These are phyloP conservation scores for Lophiostoma macrostomum DNA, from an alignment of 495 filamentous ascomycete species.

Conservation along the genomic window DNA sequence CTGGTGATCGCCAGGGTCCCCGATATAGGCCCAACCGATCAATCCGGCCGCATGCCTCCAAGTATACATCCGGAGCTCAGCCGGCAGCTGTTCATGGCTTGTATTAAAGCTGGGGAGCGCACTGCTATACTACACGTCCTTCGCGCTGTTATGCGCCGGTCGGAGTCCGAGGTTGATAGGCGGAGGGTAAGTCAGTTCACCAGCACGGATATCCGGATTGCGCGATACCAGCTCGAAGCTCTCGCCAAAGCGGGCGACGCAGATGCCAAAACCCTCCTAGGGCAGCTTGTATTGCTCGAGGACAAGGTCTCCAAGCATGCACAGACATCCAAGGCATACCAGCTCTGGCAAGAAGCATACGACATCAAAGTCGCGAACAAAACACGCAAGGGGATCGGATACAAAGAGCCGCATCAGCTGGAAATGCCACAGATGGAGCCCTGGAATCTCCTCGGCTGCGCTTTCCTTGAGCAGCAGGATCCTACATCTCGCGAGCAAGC, in stretches of 20 bases:
- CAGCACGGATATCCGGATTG: neutral
- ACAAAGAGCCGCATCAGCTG: too few relatives aligned
- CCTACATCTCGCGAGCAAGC: conserved; percentile 6
- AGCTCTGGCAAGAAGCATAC: too few relatives aligned
- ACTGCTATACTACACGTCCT: conserved; percentile 8
- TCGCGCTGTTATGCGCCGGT: neutral
- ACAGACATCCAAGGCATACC: too few relatives aligned
- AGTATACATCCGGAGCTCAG: conserved; percentile 5
- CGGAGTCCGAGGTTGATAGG: neutral
- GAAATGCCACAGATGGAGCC: too few relatives aligned
- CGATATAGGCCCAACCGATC: conserved; percentile 7
- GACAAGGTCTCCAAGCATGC: too few relatives aligned
- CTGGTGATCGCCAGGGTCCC: conserved; percentile 1
- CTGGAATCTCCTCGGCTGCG: conserved; percentile 9
- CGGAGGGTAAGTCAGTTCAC: conserved; percentile 1
- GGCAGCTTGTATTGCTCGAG: conserved; percentile 10
- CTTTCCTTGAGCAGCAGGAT: neutral
- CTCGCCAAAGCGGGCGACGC: conserved; percentile 13
- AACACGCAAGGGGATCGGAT: too few relatives aligned
- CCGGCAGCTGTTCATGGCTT: neutral
- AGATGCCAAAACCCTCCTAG: conserved; percentile 22
- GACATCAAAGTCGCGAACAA: too few relatives aligned
- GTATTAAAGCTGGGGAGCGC: neutral
- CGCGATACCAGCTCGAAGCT: neutral
- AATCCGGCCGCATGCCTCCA: neutral